phyloP scores from a whole-genome alignment of 2,329 filamentous ascomycete species.

The Penicillium sumatraense region DNA sequence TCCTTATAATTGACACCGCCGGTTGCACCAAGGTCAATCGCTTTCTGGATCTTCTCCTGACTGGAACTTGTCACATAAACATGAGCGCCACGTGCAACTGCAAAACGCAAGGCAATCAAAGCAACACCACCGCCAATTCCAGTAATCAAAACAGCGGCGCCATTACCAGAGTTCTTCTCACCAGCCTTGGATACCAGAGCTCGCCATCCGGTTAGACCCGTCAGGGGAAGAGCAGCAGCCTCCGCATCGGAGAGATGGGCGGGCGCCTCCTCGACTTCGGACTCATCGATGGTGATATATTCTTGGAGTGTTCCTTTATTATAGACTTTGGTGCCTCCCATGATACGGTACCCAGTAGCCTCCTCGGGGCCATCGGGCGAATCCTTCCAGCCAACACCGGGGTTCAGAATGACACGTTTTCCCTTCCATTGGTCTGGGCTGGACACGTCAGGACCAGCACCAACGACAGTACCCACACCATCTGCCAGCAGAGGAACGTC shows the following conservation, averaged over 20 bases:
- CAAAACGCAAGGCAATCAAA: constrained; percentile 79
- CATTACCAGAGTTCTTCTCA: constrained; percentile 56
- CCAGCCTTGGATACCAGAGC: constrained; percentile 79
- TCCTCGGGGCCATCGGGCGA: constrained; percentile 75
- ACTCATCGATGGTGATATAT: constrained; percentile 68
- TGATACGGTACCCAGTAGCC: constrained; percentile 42
- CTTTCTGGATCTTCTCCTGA: constrained; percentile 74
- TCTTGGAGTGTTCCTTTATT: constrained; percentile 76
- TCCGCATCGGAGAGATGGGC: constrained; percentile 72
- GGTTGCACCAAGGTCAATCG: constrained; percentile 71
- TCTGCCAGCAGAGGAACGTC: constrained; percentile 79
- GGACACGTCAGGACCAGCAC: constrained; percentile 59
- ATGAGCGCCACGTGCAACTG: constrained; percentile 71
- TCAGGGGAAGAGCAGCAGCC: constrained; percentile 82
- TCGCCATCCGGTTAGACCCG: constrained; percentile 86
- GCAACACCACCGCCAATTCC: constrained; percentile 94
- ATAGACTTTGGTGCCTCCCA: constrained; percentile 64
- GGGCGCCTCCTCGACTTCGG: constrained; percentile 77
- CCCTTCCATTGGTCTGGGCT: constrained; percentile 60
- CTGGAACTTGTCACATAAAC: constrained; percentile 83
- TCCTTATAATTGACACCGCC: constrained; percentile 85
- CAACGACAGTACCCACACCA: constrained; percentile 74
- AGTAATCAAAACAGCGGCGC: constrained; percentile 80
- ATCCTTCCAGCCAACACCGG: constrained; percentile 76
- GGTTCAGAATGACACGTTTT: constrained; percentile 77